Evolutionary conservation across 805 yeast species (phyloP).

Genomic region (Starmerella lactis-condensi): DNA sequence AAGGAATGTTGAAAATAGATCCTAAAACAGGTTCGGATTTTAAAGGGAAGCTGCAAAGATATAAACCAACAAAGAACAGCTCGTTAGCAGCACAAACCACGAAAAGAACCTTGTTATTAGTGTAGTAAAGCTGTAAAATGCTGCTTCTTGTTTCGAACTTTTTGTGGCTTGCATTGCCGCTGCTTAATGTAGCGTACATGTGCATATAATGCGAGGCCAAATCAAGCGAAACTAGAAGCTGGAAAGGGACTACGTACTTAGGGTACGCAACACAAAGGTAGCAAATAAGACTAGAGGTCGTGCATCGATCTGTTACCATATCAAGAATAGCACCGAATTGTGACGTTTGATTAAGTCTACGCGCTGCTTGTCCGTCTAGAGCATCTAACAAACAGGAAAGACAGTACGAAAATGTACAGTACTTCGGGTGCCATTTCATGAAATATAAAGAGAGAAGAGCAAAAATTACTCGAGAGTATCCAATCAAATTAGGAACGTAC

Average conservation of each 20-base stretch:
- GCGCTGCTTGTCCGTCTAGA: conserved; percentile 87
- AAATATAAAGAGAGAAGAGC: conserved; percentile 62
- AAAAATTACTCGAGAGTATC: conserved; percentile 66
- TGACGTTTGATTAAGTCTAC: conserved; percentile 74
- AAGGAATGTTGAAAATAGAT: conserved; percentile 20
- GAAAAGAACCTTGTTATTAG: conserved; percentile 66
- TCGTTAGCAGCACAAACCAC: conserved; percentile 86
- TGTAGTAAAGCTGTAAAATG: conserved; percentile 69
- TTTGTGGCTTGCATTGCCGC: conserved; percentile 73
- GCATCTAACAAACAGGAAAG: conserved; percentile 88
- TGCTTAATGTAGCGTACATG: conserved; percentile 80
- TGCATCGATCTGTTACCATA: conserved; percentile 97
- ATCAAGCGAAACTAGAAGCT: conserved; percentile 56
- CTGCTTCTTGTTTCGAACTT: conserved; percentile 52
- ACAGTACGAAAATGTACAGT: conserved; percentile 61
- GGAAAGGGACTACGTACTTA: conserved; percentile 49
- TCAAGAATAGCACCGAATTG: conserved; percentile 91
- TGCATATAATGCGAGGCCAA: conserved; percentile 94
- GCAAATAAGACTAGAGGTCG: conserved; percentile 84
- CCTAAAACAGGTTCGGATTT: conserved; percentile 27
- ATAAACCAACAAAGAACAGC: conserved; percentile 74
- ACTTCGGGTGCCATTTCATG: conserved; percentile 70
- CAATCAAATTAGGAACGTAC: conserved; percentile 82
- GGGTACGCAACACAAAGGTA: conserved; percentile 72
- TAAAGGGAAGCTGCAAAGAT: conserved; percentile 49